Conservation (phyloP, 2,329 filamentous ascomycete genomes). For the Xylariaceae sp. region DNA sequence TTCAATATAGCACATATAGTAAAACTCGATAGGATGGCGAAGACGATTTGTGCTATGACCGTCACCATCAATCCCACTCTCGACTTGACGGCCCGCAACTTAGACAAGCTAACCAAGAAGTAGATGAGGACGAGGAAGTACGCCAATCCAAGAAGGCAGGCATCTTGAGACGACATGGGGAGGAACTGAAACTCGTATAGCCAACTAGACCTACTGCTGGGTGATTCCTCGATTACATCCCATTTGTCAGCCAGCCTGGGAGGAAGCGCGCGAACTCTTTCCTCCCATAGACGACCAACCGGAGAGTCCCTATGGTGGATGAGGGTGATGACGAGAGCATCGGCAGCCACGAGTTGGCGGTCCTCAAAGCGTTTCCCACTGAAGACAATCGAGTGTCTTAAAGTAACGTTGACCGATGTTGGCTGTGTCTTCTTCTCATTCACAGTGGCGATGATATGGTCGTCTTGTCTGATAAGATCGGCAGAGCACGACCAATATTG, state of each 20-base stretch:
- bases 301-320: conserved; percentile 69
- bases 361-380: conserved; percentile 78
- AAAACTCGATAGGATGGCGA: conserved; percentile 78
- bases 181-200: conserved; percentile 80
- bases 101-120: conserved; percentile 67
- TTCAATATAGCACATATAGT: conserved; percentile 76
- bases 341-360: conserved; percentile 68
- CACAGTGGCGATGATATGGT: conserved; percentile 68
- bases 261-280: conserved; percentile 57
- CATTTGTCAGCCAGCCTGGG: conserved; percentile 55
- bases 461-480: conserved; percentile 60
- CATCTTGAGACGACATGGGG: conserved; percentile 70
- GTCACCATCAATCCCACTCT: conserved; percentile 72
- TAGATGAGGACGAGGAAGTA: conserved; percentile 68
- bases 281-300: conserved; percentile 67
- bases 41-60: conserved; percentile 68
- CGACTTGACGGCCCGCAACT: conserved; percentile 75
- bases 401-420: conserved; percentile 71
- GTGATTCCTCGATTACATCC: conserved; percentile 61
- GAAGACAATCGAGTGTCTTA: conserved; percentile 79
- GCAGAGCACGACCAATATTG: conserved; percentile 78
- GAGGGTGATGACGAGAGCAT: conserved; percentile 77
- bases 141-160: conserved; percentile 63
- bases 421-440: conserved; percentile 64
- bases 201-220: conserved; percentile 58